These are phyloP conservation scores for Wickerhamiella occidentalis DNA, from an alignment of 805 yeast genomes.

Conservation along the genomic window DNA sequence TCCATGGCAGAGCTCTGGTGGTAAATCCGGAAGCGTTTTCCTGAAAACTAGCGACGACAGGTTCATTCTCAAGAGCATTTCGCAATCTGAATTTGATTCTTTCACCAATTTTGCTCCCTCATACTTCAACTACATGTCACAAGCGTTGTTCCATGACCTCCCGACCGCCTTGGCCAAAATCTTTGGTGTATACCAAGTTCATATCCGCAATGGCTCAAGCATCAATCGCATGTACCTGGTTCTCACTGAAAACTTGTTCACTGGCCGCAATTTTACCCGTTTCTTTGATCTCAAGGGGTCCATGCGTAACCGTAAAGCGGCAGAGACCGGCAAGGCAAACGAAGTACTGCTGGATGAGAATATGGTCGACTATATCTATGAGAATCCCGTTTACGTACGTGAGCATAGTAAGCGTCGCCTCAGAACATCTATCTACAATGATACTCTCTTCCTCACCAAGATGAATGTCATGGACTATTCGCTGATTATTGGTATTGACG, in stretches of 20 bases:
- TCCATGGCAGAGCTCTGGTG: slow-evolving; percentile 93
- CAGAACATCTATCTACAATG: slow-evolving; percentile 88
- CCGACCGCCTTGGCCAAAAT: slow-evolving; percentile 92
- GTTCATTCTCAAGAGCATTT: slow-evolving; percentile 76
- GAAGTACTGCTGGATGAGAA: slow-evolving; percentile 93
- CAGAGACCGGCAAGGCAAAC: slow-evolving; percentile 89
- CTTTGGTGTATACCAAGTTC: slow-evolving; percentile 91
- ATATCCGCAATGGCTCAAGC: slow-evolving; percentile 64
- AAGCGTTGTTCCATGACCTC: slow-evolving; percentile 85
- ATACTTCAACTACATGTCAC: slow-evolving; percentile 90
- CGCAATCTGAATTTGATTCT: slow-evolving; percentile 81
- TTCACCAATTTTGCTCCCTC: slow-evolving; percentile 93
- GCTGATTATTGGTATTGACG: slow-evolving; percentile 82
- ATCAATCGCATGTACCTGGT: slow-evolving; percentile 77
- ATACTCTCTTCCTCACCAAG: slow-evolving; percentile 82
- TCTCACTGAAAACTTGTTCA: slow-evolving; percentile 91
- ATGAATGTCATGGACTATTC: slow-evolving; percentile 99
- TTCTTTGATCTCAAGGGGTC: slow-evolving; percentile 96
- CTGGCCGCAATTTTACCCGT: slow-evolving; percentile 65
- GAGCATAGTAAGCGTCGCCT: slow-evolving; percentile 81
- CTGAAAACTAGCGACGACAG: slow-evolving; percentile 85
- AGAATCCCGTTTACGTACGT: slow-evolving; percentile 85
- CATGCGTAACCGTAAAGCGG: slow-evolving; percentile 92
- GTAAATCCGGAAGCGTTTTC: slow-evolving; percentile 91
- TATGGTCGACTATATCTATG: slow-evolving; percentile 96